Percentiles rank a stretch among this genome's conserved stretches.
phyloP scores from a whole-genome alignment of 176 grass and related monocot species.

The Oryza brachyantha region DNA sequence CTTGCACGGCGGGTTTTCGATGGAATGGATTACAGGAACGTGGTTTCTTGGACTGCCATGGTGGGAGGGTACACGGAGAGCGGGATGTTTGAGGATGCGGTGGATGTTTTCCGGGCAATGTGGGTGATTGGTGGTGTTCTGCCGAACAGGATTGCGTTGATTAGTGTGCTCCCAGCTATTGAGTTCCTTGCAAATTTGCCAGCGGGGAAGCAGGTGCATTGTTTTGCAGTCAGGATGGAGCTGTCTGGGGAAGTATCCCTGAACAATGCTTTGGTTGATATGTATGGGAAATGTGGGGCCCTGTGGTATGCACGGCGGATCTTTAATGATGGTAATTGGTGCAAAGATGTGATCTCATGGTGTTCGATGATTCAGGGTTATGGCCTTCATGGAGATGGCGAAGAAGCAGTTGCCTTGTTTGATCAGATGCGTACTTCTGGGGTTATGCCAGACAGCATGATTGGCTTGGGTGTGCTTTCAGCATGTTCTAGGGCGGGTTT shows the following conservation, averaged over 20 bases:
- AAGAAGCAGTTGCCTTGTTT: conserved; percentile 55
- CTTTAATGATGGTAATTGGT: conserved; percentile 56
- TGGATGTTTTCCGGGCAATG: conserved; percentile 52
- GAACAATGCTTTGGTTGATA: conserved; percentile 66
- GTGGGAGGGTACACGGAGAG: conserved; percentile 55
- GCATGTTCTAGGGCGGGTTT: conserved; percentile 53
- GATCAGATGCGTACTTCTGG: conserved; percentile 48
- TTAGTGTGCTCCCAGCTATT: conserved; percentile 52
- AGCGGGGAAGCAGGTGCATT: conserved; percentile 53
- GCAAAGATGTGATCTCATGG: conserved; percentile 72
- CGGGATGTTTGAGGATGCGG: conserved; percentile 32
- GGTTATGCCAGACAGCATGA: conserved; percentile 52
- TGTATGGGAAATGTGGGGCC: conserved; percentile 56
- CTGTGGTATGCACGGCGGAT: conserved; percentile 47
- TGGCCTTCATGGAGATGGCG: conserved; percentile 55
- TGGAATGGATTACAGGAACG: conserved; percentile 37
- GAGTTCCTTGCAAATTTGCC: conserved; percentile 28
- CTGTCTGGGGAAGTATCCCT: conserved; percentile 33
- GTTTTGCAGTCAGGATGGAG: conserved; percentile 32
- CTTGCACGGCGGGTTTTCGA: conserved; percentile 36
- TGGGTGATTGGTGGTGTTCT: conserved; percentile 17
- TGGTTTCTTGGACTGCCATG: conserved; percentile 58
- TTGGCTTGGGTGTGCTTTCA: conserved; percentile 56
- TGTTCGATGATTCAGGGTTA: conserved; percentile 57
- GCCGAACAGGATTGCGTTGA: conserved; percentile 47